Percentiles rank a stretch among this genome's conserved stretches.
These are phyloP conservation scores for Entomortierella lignicola DNA, from an alignment of 192 early-diverging fungal genomes.

Conservation along the genomic window DNA sequence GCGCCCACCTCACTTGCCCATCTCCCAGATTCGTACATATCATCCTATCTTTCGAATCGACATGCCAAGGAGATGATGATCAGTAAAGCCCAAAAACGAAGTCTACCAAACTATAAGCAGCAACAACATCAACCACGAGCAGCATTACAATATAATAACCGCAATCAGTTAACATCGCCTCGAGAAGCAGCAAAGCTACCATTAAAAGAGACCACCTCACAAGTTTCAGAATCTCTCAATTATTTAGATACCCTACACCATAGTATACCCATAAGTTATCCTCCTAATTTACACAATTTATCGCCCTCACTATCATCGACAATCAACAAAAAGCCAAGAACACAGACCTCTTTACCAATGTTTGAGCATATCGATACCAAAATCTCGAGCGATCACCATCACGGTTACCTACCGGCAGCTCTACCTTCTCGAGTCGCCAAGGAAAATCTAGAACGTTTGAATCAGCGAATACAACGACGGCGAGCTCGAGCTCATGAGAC, in stretches of 20 bases:
- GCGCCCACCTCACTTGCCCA: neutral
- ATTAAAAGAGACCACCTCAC: neutral
- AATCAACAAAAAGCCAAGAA: no score
- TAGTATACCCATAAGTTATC: no score
- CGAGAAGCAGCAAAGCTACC: neutral
- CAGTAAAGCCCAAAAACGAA: constrained; percentile 6
- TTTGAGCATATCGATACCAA: neutral
- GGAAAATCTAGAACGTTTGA: constrained; percentile 16
- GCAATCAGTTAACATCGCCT: neutral
- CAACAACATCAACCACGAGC: neutral
- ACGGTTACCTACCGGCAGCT: neutral
- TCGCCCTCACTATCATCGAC: no score
- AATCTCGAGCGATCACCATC: no score
- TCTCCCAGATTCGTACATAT: constrained; percentile 3
- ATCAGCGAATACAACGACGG: constrained; percentile 24
- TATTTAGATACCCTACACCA: no score
- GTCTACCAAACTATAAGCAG: neutral
- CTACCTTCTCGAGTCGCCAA: constrained; percentile 11
- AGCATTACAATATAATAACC: neutral
- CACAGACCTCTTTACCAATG: neutral
- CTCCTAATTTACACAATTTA: no score
- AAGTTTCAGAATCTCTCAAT: no score
- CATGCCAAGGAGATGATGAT: constrained; percentile 5
- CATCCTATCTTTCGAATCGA: constrained; percentile 2
- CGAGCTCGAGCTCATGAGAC: constrained; percentile 26